Evolutionary conservation across 2,329 filamentous ascomycete genomes (phyloP).

Genomic region (Cercospora sp.): DNA sequence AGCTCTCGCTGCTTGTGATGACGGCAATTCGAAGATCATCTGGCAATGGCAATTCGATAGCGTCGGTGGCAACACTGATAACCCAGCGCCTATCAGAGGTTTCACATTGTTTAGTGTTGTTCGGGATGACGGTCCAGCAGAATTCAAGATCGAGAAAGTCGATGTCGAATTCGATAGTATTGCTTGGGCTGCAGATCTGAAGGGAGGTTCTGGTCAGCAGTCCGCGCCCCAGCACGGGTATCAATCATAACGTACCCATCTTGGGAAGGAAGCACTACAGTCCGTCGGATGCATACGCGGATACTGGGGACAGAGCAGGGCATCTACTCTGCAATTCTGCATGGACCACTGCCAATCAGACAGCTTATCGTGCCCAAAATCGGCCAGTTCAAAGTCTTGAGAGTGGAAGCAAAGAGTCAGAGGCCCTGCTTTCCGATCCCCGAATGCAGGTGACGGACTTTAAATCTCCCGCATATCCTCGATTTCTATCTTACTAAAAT

Average conservation of each 20-base stretch:
- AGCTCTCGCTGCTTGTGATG: slow-evolving; percentile 15
- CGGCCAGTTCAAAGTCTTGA: too few relatives aligned
- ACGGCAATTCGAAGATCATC: slow-evolving; percentile 13
- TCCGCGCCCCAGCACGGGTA: background rate
- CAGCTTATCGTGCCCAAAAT: too few relatives aligned
- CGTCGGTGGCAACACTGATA: background rate
- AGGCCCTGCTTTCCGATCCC: too few relatives aligned
- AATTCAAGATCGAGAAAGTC: slow-evolving; percentile 8
- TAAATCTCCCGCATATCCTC: too few relatives aligned
- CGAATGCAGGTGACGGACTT: too few relatives aligned
- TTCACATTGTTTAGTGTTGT: slow-evolving; percentile 16
- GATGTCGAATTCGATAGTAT: slow-evolving; percentile 16
- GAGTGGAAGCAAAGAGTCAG: too few relatives aligned
- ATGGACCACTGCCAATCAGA: too few relatives aligned
- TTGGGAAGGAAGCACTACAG: too few relatives aligned
- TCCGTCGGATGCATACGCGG: too few relatives aligned
- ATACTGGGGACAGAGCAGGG: too few relatives aligned
- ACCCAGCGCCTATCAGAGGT: slow-evolving; percentile 2
- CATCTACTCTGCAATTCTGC: too few relatives aligned
- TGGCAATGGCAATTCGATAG: slow-evolving; percentile 14
- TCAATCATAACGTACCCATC: background rate
- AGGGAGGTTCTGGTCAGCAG: background rate
- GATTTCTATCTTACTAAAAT: too few relatives aligned
- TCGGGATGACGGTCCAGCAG: slow-evolving; percentile 4
- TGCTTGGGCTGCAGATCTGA: slow-evolving; percentile 8